Evolutionary conservation across 805 yeast genomes (phyloP), one percentile per base, ranked within the genome.

Genomic region (Hanseniaspora hatyaiensis): DNA sequence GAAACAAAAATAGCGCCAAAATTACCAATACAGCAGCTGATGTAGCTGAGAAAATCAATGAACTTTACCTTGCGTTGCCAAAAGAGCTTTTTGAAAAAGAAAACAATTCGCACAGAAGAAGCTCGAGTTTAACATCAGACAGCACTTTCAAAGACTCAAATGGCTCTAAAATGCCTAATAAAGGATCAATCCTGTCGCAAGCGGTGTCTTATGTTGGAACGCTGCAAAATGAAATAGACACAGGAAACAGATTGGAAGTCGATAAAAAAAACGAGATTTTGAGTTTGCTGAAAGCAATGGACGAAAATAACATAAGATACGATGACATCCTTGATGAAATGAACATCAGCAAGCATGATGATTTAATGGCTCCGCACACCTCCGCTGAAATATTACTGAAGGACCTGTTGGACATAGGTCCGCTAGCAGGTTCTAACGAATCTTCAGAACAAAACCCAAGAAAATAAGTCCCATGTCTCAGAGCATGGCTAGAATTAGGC

Each of bases 121-220:
- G n/a, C n/a, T n/a, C 24, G 6, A 40, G 38, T 4, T 16, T 15
- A 16, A 43, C 44, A 12, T 39, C 51, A 2, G 26, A 16, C 3
- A 89, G 29, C 29, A 26, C 29, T 11, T 6, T 8, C 6, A 6
- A 11, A 8, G 30, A 23, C 6, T 3, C 32, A 9, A 37, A 26
- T 26, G 29, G 11, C 6, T 8, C 11, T 26, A 45, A 45, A 2
- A 82, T 80, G 54, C 94, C 94, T 0, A 82, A 82, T 57, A 83
- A 83, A 63, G 94, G 94, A 1, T 89, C 82, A 59, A 81, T 83
- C 2, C 65, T 83, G 50, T 73, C 84, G 8, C 82, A 80, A 57
- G 74, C 85, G 0, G 87, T 82, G 2, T 87, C 80, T 52, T 82
- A 81, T 56, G 74, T 83, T 34, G 77, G 74, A 51, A 65, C 65